Conservation (phyloP, 371 early-diverging fungal species). For the Phascolomyces articulosus region DNA sequence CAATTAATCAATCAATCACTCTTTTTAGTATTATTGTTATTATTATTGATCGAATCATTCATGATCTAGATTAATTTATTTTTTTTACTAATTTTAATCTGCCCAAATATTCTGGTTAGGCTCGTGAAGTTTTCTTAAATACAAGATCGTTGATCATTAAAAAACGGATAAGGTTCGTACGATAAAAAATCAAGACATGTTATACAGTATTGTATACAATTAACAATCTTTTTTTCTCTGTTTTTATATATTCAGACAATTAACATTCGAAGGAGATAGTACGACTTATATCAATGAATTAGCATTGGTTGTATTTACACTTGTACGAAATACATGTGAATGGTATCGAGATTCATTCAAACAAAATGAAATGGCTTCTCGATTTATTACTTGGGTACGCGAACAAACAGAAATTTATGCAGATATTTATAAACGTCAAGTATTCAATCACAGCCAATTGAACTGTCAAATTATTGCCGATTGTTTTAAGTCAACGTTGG, state of each 20-base stretch:
- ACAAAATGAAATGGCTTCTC: slow-evolving; percentile 87
- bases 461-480: slow-evolving; percentile 83
- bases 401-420: slow-evolving; percentile 86
- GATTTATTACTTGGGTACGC: slow-evolving; percentile 91
- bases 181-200: too few relatives aligned
- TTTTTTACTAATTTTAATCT: not conserved
- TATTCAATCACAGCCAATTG: slow-evolving; percentile 76
- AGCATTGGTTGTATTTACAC: slow-evolving; percentile 83
- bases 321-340: slow-evolving; percentile 91
- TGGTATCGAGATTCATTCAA: slow-evolving; percentile 92
- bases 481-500: slow-evolving; percentile 79
- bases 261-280: slow-evolving; percentile 88
- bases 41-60: too few relatives aligned
- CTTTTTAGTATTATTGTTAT: too few relatives aligned
- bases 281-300: slow-evolving; percentile 83
- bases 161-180: slow-evolving; percentile 65
- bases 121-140: slow-evolving; percentile 77
- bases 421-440: slow-evolving; percentile 85
- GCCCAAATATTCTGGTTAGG: slow-evolving; percentile 36
- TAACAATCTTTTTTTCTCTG: not conserved
- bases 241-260: slow-evolving; percentile 53
- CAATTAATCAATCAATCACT: too few relatives aligned
- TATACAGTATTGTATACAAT: too few relatives aligned
- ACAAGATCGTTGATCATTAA: slow-evolving; percentile 79
- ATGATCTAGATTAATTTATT: not conserved